Evolutionary conservation across 2,329 filamentous ascomycete species (phyloP), one percentile per base, ranked within the genome.

Genomic region (Fusarium haematococcum): DNA sequence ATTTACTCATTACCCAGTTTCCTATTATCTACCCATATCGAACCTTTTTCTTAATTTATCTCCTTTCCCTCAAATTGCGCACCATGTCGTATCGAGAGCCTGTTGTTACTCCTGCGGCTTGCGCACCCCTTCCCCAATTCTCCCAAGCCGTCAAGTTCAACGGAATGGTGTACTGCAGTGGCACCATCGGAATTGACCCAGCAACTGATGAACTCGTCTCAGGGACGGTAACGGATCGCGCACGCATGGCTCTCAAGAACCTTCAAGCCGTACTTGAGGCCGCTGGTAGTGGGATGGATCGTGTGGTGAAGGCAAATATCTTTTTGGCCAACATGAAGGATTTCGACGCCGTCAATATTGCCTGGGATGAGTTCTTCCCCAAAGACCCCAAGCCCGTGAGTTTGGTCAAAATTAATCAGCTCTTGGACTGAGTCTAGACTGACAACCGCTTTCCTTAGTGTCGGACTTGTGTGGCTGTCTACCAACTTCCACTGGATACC

Each of bases 131-230:
- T 43, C 88, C 89, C 0, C 86, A 90, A 75, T 88, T 90, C 80
- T 90, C 87, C 5, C 89, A 92, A 78, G 90, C 89, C 52, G 85
- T 92, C 76, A 86, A 89, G 72, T 86, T 87, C 81, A 90, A 91
- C 77, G 91, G 91, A 77, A 89, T 92, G 80, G 89, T 94, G 27
- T 94, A 92, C 84, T 92, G 91, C 84, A 92, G 90, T 3, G 92
- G 91, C 32, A 86, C 86, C 70, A 85, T 93, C 41, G 89, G 88
- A 2, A 58, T 58, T n/a, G 54, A 58, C 20, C 54, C 54, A 18
- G 14, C 3, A 27, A 58, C 54, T 7, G 33, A 58, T 2, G 54
- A 39, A n/a, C 33, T 58, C 6, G 54, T 58, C 33, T 11, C 20
- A 8, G 54, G 54, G 1, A 39, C 33, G 16, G 33, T 39, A 1